Conservation (phyloP, 169 alveolate species). For the Plasmodium gaboni region DNA sequence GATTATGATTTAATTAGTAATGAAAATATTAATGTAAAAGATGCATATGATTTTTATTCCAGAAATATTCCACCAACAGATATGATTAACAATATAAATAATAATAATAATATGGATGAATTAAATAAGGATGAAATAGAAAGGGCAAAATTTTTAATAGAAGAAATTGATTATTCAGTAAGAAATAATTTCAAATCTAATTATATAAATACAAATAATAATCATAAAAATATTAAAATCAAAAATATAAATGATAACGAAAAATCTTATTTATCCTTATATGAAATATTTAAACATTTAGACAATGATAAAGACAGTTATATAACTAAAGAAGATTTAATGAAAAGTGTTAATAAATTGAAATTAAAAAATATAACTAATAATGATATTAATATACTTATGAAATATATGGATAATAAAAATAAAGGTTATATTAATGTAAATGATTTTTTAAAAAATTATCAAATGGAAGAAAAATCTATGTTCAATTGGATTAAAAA, state of each 20-base stretch:
- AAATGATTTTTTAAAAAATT: conserved; percentile 58
- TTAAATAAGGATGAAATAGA: conserved; percentile 45
- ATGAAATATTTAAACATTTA: conserved; percentile 66
- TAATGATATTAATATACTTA: conserved; percentile 44
- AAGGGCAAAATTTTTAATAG: conserved; percentile 71
- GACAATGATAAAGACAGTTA: conserved; percentile 69
- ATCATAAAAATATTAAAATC: background rate
- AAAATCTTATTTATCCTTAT: conserved; percentile 49
- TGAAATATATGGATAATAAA: conserved; percentile 69
- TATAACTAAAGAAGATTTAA: conserved; percentile 70
- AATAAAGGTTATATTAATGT: conserved; percentile 63
- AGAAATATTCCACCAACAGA: conserved; percentile 65
- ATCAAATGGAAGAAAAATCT: conserved; percentile 70
- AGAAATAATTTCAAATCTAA: conserved; percentile 49
- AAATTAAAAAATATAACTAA: conserved; percentile 54
- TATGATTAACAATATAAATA: background rate
- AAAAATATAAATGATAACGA: conserved; percentile 3
- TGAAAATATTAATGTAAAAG: conserved; percentile 48
- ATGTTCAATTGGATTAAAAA: conserved; percentile 72
- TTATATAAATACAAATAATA: conserved; percentile 11
- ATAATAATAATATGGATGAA: conserved; percentile 1
- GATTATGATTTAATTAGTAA: conserved; percentile 36
- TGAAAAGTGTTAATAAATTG: conserved; percentile 36
- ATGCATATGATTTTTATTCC: conserved; percentile 69
- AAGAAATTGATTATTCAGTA: conserved; percentile 71